Evolutionary conservation across 441 rosid genomes (phyloP), one percentile per base, ranked within the genome.

Genomic region (Manihot esculenta): DNA sequence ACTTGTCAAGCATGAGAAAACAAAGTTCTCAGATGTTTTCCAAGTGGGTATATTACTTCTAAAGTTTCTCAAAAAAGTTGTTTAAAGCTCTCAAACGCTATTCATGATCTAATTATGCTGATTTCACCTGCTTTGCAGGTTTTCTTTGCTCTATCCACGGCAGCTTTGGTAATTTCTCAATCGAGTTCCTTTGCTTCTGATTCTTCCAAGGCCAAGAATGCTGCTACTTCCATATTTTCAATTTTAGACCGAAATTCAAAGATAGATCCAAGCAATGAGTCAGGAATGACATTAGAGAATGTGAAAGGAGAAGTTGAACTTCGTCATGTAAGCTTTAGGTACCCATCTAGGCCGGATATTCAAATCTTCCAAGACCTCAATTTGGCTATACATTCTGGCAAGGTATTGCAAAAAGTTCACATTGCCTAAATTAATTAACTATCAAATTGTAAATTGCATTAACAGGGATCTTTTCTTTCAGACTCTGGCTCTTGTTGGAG

Each of bases 401-500:
- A 60, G 45, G 64, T 60, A 30, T 53, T 86, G 81, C 78, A 82
- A 79, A 92, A 96, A 7, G 86, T n/a, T 92, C 74, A 84, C 33
- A 30, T 1, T 30, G 33, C 1, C 1, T 30, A 30, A 30, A 30
- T 30, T 30, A 30, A 30, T 30, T 30, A 30, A 30, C 33, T 30
- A 30, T 30, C 33, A 1, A 30, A 4, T 30, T 1, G 33, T 30
- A 30, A 30, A 30, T 30, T 30, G 33, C 33, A 30, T 4, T 30
- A 30, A 30, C 4, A 4, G 1, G 33, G 33, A 30, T 30, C 4
- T 30, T 30, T 30, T 30, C 54, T 77, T 72, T 74, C 85, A 92
- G 98, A 87, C 90, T 24, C 86, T 90, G 49, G 98, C 98, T 73
- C 76, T 92, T 64, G 98, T 94, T 30, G 99, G 97, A 77, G 99